Conservation (phyloP, 1,284 basidiomycete species). For the Cutaneotrichosporon cutaneum region DNA sequence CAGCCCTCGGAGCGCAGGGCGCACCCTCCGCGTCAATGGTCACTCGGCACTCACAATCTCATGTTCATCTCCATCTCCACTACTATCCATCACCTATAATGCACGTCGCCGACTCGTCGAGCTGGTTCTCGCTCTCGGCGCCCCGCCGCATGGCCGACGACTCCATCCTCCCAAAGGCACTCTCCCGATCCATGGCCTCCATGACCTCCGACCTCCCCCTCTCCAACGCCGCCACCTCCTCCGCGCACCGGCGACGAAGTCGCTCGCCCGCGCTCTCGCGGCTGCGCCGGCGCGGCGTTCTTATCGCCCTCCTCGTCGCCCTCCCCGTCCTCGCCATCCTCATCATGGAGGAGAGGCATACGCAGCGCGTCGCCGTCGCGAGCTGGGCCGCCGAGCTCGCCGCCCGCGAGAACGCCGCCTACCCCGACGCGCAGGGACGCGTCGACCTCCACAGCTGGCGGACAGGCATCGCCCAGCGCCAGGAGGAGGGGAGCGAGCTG, state of each 20-base stretch:
- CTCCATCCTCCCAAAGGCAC: not conserved
- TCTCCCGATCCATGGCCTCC: not conserved
- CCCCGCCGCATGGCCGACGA: not conserved
- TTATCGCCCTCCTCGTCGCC: not conserved
- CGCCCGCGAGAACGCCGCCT: not conserved
- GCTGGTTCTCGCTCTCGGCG: slow-evolving; percentile 1
- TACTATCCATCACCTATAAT: not conserved
- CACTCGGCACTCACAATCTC: not conserved
- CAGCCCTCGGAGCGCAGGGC: no score
- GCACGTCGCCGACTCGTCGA: not conserved
- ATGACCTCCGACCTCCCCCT: not conserved
- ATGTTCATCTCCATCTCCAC: not conserved
- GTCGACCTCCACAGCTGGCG: not conserved
- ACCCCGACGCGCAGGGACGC: not conserved
- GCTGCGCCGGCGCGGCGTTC: not conserved
- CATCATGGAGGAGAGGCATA: not conserved
- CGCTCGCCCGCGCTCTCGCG: not conserved
- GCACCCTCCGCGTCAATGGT: no score
- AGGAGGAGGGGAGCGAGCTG: not conserved
- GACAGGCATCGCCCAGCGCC: not conserved
- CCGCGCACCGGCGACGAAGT: not conserved
- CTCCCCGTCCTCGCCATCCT: slow-evolving; percentile 3
- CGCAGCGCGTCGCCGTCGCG: not conserved
- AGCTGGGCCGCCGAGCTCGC: not conserved
- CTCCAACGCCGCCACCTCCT: not conserved